phyloP scores from a whole-genome alignment of 1,284 basidiomycete genomes.

The Wolfiporia cocos region DNA sequence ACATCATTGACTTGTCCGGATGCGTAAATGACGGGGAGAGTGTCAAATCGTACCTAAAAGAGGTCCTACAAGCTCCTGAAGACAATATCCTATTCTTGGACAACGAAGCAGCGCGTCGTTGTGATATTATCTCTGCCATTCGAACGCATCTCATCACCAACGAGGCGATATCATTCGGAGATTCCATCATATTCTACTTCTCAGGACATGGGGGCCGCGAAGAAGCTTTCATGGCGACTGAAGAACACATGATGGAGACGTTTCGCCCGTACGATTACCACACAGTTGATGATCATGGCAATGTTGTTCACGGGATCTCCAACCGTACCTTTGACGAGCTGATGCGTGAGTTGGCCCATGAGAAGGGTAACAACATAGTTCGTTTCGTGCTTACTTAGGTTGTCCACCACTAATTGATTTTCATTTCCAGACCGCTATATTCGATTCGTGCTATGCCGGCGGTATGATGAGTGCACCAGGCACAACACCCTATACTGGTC shows the following conservation, averaged over 20 bases:
- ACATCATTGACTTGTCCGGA: not conserved
- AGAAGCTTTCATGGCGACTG: constrained; percentile 4
- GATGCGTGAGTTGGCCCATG: not conserved
- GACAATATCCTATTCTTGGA: constrained; percentile 5
- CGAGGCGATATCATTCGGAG: constrained; percentile 7
- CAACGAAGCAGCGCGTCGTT: constrained; percentile 6
- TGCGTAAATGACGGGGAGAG: not conserved
- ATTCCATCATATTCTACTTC: constrained; percentile 12
- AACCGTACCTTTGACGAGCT: constrained; percentile 1
- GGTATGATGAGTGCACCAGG: not conserved
- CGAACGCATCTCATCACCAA: constrained; percentile 13
- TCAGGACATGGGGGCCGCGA: constrained; percentile 12
- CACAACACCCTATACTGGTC: too few species aligned
- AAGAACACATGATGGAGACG: not conserved
- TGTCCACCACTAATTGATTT: not conserved
- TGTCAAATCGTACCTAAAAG: not conserved
- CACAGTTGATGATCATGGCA: too few species aligned
- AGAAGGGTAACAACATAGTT: constrained; percentile 3
- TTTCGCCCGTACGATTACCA: not conserved
- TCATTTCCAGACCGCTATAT: not conserved
- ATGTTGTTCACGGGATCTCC: not conserved
- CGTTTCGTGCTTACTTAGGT: not conserved
- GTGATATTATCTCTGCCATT: constrained; percentile 10
- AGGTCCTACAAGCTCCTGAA: constrained; percentile 2
- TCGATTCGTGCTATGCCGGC: constrained; percentile 1